Conservation (phyloP, 2,329 filamentous ascomycete species). For the Colletotrichum higginsianum region DNA sequence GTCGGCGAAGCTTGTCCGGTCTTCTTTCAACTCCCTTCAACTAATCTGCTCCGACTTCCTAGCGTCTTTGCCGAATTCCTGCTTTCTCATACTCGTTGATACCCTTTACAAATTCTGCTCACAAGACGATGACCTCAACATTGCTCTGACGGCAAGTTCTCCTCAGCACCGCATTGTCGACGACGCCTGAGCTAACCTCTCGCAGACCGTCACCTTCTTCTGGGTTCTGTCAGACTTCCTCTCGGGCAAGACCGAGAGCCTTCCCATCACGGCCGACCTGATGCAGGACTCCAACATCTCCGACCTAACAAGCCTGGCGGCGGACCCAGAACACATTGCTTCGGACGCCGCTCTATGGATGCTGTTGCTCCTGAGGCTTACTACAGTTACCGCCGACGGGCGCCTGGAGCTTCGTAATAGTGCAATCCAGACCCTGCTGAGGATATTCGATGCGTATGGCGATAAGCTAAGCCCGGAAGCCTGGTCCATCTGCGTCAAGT, state of each 20-base stretch:
- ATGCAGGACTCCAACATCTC: slow-evolving; percentile 64
- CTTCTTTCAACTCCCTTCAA: slow-evolving; percentile 90
- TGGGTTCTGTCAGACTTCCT: slow-evolving; percentile 96
- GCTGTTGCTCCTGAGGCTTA: slow-evolving; percentile 79
- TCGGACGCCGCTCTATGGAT: slow-evolving; percentile 85
- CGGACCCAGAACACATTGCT: slow-evolving; percentile 70
- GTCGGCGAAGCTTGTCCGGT: slow-evolving; percentile 84
- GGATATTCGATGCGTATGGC: slow-evolving; percentile 93
- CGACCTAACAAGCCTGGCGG: slow-evolving; percentile 72
- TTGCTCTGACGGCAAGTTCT: slow-evolving; percentile 85
- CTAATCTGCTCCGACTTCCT: slow-evolving; percentile 97
- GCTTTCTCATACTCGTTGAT: slow-evolving; percentile 84
- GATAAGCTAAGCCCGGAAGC: slow-evolving; percentile 82
- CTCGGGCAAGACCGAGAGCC: slow-evolving; percentile 70
- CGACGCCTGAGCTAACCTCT: slow-evolving; percentile 40
- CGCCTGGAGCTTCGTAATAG: slow-evolving; percentile 85
- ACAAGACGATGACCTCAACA: slow-evolving; percentile 93
- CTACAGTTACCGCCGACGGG: slow-evolving; percentile 79
- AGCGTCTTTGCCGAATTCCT: slow-evolving; percentile 78
- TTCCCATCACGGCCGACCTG: slow-evolving; percentile 71
- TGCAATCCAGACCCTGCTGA: slow-evolving; percentile 90
- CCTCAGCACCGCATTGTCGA: slow-evolving; percentile 24
- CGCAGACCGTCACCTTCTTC: slow-evolving; percentile 90
- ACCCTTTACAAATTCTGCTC: slow-evolving; percentile 91
- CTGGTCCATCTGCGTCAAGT: slow-evolving; percentile 87